Percentiles rank a stretch among this genome's conserved stretches.
Evolutionary conservation across 1,139 yeast genomes (phyloP).

Genomic region (Zygosaccharomyces pseudobailii): DNA sequence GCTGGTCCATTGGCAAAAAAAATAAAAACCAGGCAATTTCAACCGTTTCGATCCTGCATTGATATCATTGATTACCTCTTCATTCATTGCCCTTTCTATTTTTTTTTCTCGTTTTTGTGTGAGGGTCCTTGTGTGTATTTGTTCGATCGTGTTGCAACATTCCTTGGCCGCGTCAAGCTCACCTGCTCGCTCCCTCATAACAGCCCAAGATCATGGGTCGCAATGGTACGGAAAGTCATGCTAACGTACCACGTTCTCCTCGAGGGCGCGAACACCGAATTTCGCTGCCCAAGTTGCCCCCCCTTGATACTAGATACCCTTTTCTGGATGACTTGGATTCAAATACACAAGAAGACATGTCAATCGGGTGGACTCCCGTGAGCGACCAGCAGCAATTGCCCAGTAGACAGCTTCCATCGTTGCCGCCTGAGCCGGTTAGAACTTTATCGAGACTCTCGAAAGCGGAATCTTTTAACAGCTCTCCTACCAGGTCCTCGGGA

Average conservation of each 20-base stretch:
- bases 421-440: background rate
- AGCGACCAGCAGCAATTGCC: slow-evolving; percentile 7
- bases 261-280: background rate
- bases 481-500: slow-evolving; percentile 3
- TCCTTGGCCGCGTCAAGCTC: background rate
- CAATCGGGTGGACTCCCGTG: slow-evolving; percentile 23
- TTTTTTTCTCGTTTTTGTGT: too few species aligned
- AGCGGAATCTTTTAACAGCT: slow-evolving; percentile 1
- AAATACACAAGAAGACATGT: slow-evolving; percentile 8
- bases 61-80: background rate
- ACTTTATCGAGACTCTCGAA: background rate
- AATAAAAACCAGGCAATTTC: background rate
- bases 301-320: slow-evolving; percentile 24
- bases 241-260: background rate
- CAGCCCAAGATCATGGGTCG: background rate
- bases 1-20: background rate
- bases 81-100: background rate
- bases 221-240: background rate
- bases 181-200: background rate
- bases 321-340: slow-evolving; percentile 11
- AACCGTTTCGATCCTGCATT: background rate
- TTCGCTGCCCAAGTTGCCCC: slow-evolving; percentile 28
- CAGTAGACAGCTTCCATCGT: background rate
- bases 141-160: background rate
- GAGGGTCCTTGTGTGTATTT: background rate